Base-by-base conservation (phyloP, 495 filamentous ascomycete genomes). In the Chaetomidium leptoderma region DNA sequence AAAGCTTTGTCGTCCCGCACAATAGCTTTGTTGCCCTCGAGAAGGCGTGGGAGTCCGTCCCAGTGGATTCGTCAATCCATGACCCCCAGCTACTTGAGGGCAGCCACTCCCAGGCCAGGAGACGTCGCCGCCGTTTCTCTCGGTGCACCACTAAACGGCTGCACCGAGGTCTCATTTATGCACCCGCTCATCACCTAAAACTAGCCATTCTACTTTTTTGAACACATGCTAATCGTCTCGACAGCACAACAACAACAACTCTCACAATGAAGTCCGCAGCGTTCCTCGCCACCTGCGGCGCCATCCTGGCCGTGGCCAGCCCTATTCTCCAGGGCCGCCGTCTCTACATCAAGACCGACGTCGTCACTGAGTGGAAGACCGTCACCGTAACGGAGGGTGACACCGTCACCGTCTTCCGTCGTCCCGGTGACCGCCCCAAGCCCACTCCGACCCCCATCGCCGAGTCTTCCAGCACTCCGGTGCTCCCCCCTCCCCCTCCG, bases 241-340 rank as follows among this genome's bases (percentile, higher is more conserved):
- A 36, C 23, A 35, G 32, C 29, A 51, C 6, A 44, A 17, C 33
- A 40, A 26, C 32, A n/a, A n/a, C n/a, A n/a, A 65, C 53, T 9
- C 27, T 39, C 46, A 47, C 73, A 82, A 80, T 95, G 90, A 88
- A 82, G 71, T 83, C 78, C 54, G 84, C 86, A 32, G 66, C 83
- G 53, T 51, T 88, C 52, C 59, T 89, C 63, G 77, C 83, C 65
- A 78, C 80, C 43, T 73, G 86, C 66, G 77, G 82, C 69, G 87
- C 84, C 48, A 72, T 82, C 58, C 74, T 87, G 71, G 81, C 78
- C 49, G 63, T 83, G 60, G 85, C 82, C 57, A 76, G 70, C 49
- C 87, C 87, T 11, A 56, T 84, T 19, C 74, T 82, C 53, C 79
- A 82, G 74, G 81, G 79, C 30, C 74, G 82, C 55, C 78, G 81